A percentile compares a stretch with the other conserved stretches of the same genome.
Conservation (phyloP, 108 stramenopile genomes). For the Cyclotella cryptica region DNA sequence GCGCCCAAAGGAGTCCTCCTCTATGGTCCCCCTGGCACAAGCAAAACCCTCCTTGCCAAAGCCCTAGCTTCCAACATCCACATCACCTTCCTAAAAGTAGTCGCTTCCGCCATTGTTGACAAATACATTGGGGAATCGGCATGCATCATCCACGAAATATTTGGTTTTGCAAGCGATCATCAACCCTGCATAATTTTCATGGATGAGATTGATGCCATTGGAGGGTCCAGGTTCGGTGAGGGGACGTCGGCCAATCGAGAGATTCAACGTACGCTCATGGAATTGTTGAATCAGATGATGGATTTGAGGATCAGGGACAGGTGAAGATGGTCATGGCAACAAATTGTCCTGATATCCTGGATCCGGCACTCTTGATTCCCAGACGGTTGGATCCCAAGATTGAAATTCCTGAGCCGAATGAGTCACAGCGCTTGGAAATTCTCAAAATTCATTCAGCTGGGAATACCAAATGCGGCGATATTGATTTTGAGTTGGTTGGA, state of each 20-base stretch:
- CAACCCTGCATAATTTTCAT: constrained; percentile 99
- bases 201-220: constrained; percentile 55
- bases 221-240: constrained; percentile 96
- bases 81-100: constrained; percentile 97
- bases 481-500: constrained; percentile 98
- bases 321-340: constrained; percentile 99
- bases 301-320: constrained; percentile 95
- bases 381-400: constrained; percentile 99
- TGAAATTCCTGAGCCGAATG: constrained; percentile 99
- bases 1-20: constrained; percentile 91
- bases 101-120: constrained; percentile 98
- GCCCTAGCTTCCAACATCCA: constrained; percentile 98
- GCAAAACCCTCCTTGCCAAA: constrained; percentile 94
- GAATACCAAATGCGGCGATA: constrained; percentile 96
- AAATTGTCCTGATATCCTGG: constrained; percentile 99
- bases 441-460: constrained; percentile 94
- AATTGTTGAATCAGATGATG: constrained; percentile 99
- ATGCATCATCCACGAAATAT: constrained; percentile 99
- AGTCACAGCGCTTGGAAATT: constrained; percentile 96
- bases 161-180: constrained; percentile 96
- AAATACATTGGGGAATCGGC: constrained; percentile 99
- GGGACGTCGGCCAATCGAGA: constrained; percentile 97
- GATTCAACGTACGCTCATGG: constrained; percentile 99
- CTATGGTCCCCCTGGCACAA: constrained; percentile 95
- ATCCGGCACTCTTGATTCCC: constrained; percentile 98